A percentile compares a stretch with the other conserved stretches of the same genome.
These are phyloP conservation scores for Heteromeles arbutifolia DNA, from an alignment of 306 rosid genomes.

Conservation along the genomic window DNA sequence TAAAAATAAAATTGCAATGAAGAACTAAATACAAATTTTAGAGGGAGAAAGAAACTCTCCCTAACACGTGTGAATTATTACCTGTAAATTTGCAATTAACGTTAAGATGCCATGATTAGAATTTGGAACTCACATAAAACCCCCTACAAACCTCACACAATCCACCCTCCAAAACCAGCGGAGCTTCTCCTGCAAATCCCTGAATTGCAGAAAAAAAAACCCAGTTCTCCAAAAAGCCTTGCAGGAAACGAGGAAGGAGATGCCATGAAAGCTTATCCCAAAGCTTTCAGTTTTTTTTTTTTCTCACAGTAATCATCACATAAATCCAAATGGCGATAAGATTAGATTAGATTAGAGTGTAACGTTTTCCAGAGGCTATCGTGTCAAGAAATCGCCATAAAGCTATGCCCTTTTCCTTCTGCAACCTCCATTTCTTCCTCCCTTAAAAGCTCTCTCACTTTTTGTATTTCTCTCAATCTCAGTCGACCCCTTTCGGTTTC, in stretches of 20 bases:
- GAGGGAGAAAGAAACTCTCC: background rate
- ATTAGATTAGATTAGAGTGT: background rate
- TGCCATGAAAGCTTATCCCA: background rate
- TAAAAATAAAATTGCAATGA: background rate
- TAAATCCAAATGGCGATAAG: conserved; percentile 2
- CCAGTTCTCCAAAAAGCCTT: background rate
- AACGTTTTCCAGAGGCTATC: conserved; percentile 6
- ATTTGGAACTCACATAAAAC: background rate
- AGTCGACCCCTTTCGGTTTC: background rate
- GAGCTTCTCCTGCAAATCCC: background rate
- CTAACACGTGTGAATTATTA: background rate
- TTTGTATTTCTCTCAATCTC: background rate
- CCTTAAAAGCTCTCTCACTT: background rate
- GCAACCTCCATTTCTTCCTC: conserved; percentile 3
- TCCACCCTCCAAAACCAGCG: background rate
- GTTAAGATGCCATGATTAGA: background rate
- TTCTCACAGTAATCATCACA: background rate
- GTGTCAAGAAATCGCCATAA: conserved; percentile 6
- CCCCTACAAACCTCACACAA: background rate
- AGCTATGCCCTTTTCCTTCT: conserved; percentile 2
- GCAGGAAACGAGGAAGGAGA: background rate
- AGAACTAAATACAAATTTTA: background rate
- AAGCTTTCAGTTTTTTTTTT: background rate
- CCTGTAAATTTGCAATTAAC: background rate
- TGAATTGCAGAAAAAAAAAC: background rate